These are phyloP conservation scores for Trametes punicea DNA, from an alignment of 768 basidiomycete species.

Conservation along the genomic window DNA sequence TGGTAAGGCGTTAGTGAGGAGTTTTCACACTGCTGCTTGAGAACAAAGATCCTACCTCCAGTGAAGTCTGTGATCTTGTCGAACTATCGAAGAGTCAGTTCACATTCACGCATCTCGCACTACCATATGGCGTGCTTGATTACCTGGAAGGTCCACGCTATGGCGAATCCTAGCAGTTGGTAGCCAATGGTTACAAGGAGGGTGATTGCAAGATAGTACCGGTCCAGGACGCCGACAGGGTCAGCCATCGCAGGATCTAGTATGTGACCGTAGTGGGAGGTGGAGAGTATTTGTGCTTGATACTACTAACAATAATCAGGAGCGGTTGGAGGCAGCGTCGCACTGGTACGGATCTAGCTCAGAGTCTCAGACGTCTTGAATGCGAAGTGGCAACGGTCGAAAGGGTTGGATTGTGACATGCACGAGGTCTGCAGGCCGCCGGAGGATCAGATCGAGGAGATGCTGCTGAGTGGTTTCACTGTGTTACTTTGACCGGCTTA, in stretches of 20 bases:
- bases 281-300: background rate
- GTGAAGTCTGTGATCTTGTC: conserved; percentile 76
- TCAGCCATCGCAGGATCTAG: background rate
- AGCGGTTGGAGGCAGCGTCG: too few species aligned
- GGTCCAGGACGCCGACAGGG: conserved; percentile 46
- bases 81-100: conserved; percentile 37
- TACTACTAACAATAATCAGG: background rate
- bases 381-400: too few species aligned
- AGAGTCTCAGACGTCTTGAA: too few species aligned
- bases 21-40: too few species aligned
- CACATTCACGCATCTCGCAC: background rate
- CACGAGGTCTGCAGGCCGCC: background rate
- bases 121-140: background rate
- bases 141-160: conserved; percentile 61
- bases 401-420: background rate
- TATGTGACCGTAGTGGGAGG: background rate
- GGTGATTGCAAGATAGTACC: conserved; percentile 48
- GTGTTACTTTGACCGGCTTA: too few species aligned
- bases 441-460: conserved; percentile 6
- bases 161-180: conserved; percentile 58
- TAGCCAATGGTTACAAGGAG: conserved; percentile 52
- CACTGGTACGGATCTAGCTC: too few species aligned
- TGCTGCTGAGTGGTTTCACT: background rate
- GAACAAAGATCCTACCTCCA: conserved; percentile 35
- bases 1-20: conserved; percentile 16